Conservation (phyloP, 805 yeast genomes). For the Pichia pseudocactophila region DNA sequence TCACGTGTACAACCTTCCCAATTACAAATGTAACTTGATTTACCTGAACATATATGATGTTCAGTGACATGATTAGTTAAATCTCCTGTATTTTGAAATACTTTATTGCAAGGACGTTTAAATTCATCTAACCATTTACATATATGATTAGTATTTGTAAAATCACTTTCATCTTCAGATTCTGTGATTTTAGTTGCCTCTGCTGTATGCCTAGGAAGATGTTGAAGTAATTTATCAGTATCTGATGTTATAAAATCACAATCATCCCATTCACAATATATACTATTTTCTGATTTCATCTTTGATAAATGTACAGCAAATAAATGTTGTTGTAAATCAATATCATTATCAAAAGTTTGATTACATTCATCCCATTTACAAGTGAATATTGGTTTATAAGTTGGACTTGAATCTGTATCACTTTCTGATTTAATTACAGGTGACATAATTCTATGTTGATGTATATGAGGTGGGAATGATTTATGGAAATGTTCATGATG, state of each 20-base stretch:
- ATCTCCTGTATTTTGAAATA: constrained; percentile 46
- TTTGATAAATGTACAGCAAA: constrained; percentile 37
- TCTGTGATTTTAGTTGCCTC: not conserved
- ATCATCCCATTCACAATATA: constrained; percentile 67
- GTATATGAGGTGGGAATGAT: not conserved
- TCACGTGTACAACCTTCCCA: constrained; percentile 75
- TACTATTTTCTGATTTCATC: constrained; percentile 8
- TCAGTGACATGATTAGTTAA: constrained; percentile 63
- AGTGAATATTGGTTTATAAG: constrained; percentile 17
- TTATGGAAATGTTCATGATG: constrained; percentile 27
- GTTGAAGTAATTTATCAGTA: constrained; percentile 47
- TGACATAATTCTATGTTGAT: not conserved
- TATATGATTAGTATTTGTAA: constrained; percentile 12
- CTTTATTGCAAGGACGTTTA: constrained; percentile 36
- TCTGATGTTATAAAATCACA: constrained; percentile 54
- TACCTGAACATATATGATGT: constrained; percentile 67
- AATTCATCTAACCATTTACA: constrained; percentile 33
- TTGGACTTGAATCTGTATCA: constrained; percentile 1
- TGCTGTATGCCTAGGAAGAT: constrained; percentile 35
- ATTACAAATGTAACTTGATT: constrained; percentile 55
- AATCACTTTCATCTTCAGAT: constrained; percentile 8
- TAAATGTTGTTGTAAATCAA: constrained; percentile 43
- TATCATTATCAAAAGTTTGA: constrained; percentile 24
- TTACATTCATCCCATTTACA: constrained; percentile 70
- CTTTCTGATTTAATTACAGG: not conserved